Evolutionary conservation across 2,329 filamentous ascomycete species (phyloP).

Genomic region (Cordyceps militaris): DNA sequence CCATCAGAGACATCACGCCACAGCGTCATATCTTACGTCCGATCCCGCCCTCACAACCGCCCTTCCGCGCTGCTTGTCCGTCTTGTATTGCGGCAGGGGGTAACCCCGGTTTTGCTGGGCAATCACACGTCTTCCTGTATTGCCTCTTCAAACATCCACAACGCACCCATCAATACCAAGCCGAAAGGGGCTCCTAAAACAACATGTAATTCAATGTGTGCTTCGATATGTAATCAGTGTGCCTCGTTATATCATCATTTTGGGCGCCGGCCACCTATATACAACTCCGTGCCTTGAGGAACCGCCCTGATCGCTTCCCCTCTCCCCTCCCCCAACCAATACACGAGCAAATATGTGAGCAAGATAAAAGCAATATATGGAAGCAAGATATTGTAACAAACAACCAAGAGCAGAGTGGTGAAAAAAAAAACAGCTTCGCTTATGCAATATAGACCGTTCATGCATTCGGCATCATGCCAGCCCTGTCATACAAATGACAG

Average conservation of each 20-base stretch:
- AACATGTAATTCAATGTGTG: no score
- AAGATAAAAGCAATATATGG: background rate
- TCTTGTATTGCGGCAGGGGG: no score
- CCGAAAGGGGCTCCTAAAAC: no score
- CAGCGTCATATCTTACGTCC: no score
- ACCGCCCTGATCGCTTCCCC: background rate
- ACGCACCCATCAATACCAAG: no score
- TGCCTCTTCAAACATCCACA: no score
- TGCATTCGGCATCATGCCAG: background rate
- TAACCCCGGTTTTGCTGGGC: no score
- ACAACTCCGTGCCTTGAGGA: background rate
- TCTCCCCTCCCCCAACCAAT: background rate
- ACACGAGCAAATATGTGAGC: background rate
- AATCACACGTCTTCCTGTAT: no score
- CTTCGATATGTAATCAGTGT: no score
- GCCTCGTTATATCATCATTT: background rate
- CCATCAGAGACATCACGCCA: no score
- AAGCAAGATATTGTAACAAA: background rate
- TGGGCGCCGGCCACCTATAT: conserved; percentile 4
- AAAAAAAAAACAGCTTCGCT: background rate
- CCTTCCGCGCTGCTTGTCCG: no score
- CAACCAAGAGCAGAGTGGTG: background rate
- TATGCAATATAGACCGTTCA: conserved; percentile 9
- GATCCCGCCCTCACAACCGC: no score
- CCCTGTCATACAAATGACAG: conserved; percentile 1